Conservation (phyloP, 441 rosid species). For the Gossypium davidsonii region DNA sequence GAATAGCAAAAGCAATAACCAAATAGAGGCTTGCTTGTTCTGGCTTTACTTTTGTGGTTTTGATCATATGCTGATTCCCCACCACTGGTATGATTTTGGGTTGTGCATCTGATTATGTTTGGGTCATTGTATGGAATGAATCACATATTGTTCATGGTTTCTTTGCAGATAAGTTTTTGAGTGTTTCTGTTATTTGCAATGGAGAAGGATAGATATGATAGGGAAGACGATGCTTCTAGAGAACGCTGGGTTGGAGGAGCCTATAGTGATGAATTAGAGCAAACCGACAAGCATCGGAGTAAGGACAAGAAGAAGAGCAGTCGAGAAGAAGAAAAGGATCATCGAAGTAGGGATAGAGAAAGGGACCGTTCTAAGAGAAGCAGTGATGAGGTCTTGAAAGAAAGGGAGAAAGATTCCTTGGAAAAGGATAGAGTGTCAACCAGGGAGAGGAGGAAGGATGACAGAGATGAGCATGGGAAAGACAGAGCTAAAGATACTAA, state of each 20-base stretch:
- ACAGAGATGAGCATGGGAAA: constrained; percentile 23
- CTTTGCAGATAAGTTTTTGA: neutral
- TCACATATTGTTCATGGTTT: neutral
- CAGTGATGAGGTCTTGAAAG: constrained; percentile 21
- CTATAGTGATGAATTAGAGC: constrained; percentile 26
- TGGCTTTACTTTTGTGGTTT: neutral
- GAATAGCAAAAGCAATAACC: neutral
- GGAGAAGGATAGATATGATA: constrained; percentile 10
- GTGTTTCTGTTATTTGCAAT: neutral
- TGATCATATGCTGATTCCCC: neutral
- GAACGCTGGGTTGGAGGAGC: constrained; percentile 24
- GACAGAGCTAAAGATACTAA: constrained; percentile 21
- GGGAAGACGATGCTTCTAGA: constrained; percentile 17
- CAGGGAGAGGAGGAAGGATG: constrained; percentile 27
- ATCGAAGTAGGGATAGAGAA: constrained; percentile 32
- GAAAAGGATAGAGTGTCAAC: constrained; percentile 19
- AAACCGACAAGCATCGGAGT: constrained; percentile 38
- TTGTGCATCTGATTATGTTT: neutral
- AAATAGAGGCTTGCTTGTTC: neutral
- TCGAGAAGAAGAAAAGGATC: constrained; percentile 32
- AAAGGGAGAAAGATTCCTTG: constrained; percentile 23
- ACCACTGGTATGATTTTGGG: neutral
- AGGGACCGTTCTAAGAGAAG: constrained; percentile 40
- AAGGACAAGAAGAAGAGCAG: constrained; percentile 28
- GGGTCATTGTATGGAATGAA: neutral